Conservation (phyloP, 768 basidiomycete species). For the Russula dissimulans region DNA sequence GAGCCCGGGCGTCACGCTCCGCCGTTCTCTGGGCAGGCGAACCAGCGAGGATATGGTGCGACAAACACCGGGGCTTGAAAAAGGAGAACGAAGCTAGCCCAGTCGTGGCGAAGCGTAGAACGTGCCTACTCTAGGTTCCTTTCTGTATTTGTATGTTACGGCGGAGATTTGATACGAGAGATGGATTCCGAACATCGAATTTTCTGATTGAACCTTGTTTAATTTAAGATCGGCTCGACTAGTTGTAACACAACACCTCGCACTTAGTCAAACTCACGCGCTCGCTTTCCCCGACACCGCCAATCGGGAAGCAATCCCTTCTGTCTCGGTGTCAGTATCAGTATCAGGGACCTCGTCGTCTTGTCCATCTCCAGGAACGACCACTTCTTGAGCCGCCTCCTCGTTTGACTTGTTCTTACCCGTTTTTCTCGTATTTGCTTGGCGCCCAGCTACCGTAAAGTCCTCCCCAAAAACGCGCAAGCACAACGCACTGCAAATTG, state of each 20-base stretch:
- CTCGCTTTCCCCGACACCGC: not conserved
- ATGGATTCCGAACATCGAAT: too few species aligned
- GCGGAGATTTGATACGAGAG: too few species aligned
- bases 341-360: not conserved
- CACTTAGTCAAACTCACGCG: not conserved
- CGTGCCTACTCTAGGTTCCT: not conserved
- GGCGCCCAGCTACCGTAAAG: conserved; percentile 45
- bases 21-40: not conserved
- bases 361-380: not conserved
- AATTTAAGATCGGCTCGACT: too few species aligned
- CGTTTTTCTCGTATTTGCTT: conserved; percentile 27
- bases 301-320: not conserved
- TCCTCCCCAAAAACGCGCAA: conserved; percentile 78
- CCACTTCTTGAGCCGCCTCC: not conserved
- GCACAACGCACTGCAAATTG: conserved; percentile 61
- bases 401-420: not conserved
- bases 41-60: conserved; percentile 7
- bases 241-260: not conserved
- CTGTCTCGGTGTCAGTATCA: not conserved
- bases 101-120: too few species aligned
- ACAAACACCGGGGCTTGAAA: not conserved
- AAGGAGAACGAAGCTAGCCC: too few species aligned
- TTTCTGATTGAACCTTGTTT: too few species aligned
- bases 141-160: too few species aligned
- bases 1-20: not conserved